These are phyloP conservation scores for Apiotrichum gracile DNA, from an alignment of 1,284 basidiomycete species.

Conservation along the genomic window DNA sequence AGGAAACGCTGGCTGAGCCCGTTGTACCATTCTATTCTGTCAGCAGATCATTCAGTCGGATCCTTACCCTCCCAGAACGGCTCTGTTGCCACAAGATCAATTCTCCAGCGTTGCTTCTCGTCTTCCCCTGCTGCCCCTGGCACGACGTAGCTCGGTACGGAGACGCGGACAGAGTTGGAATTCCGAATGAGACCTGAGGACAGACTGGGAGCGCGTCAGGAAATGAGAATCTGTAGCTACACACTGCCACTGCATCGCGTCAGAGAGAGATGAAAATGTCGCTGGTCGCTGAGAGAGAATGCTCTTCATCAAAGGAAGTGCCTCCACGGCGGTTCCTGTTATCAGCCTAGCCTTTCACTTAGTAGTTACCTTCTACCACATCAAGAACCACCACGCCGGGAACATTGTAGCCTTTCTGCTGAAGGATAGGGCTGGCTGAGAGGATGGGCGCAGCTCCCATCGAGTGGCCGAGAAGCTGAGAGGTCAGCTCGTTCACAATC, in stretches of 20 bases:
- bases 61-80: conserved; percentile 72
- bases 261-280: conserved; percentile 73
- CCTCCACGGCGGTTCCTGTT: conserved; percentile 84
- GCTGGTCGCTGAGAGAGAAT: conserved; percentile 80
- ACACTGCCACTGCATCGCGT: conserved; percentile 93
- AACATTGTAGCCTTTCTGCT: conserved; percentile 63
- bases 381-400: conserved; percentile 85
- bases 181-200: conserved; percentile 73
- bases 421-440: conserved; percentile 60
- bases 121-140: conserved; percentile 39
- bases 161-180: conserved; percentile 69
- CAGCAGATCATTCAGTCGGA: not conserved
- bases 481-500: conserved; percentile 16
- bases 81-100: conserved; percentile 74
- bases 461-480: conserved; percentile 76
- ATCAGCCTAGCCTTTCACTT: conserved; percentile 5
- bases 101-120: conserved; percentile 61
- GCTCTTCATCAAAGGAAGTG: conserved; percentile 81
- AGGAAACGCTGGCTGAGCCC: conserved; percentile 76
- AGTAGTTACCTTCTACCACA: conserved; percentile 77
- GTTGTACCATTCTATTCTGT: conserved; percentile 73
- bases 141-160: conserved; percentile 68
- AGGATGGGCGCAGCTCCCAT: conserved; percentile 88
- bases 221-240: conserved; percentile 48
- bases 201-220: conserved; percentile 50